A percentile compares a stretch with the other conserved stretches of the same genome.
Evolutionary conservation across 768 basidiomycete genomes (phyloP).

Genomic region (Leucocoprinus sp.): DNA sequence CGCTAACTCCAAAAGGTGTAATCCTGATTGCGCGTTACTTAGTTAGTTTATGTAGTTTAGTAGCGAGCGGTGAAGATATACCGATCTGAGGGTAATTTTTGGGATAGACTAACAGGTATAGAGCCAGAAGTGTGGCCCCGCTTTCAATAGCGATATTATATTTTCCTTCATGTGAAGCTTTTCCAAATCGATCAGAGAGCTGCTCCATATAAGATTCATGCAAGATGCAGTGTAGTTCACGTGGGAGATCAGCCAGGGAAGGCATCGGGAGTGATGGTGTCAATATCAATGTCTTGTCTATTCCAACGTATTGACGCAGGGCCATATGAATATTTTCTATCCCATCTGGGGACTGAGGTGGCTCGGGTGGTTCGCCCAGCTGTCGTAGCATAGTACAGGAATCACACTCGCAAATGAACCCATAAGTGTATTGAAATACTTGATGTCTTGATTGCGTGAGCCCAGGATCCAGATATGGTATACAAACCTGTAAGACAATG

Average conservation of each 20-base stretch:
- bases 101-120: conserved; percentile 68
- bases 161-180: conserved; percentile 58
- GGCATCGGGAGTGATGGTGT: conserved; percentile 22
- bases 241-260: conserved; percentile 31
- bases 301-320: conserved; percentile 32
- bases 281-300: conserved; percentile 15
- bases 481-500: conserved; percentile 42
- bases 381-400: conserved; percentile 43
- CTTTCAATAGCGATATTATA: conserved; percentile 41
- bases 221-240: conserved; percentile 33
- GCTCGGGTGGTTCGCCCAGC: conserved; percentile 29
- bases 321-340: conserved; percentile 21
- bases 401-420: conserved; percentile 55
- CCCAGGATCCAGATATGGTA: conserved; percentile 77
- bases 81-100: conserved; percentile 78
- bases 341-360: conserved; percentile 27
- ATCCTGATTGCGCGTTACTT: conserved; percentile 47
- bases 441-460: conserved; percentile 51
- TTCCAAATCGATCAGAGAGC: conserved; percentile 58
- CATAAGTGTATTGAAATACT: conserved; percentile 54
- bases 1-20: conserved; percentile 68
- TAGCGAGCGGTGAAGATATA: conserved; percentile 21
- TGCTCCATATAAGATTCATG: conserved; percentile 50
- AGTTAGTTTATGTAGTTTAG: too few relatives aligned
- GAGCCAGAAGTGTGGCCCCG: conserved; percentile 52